phyloP scores from a whole-genome alignment of 2,329 filamentous ascomycete species.

The Cyphellophora europaea region DNA sequence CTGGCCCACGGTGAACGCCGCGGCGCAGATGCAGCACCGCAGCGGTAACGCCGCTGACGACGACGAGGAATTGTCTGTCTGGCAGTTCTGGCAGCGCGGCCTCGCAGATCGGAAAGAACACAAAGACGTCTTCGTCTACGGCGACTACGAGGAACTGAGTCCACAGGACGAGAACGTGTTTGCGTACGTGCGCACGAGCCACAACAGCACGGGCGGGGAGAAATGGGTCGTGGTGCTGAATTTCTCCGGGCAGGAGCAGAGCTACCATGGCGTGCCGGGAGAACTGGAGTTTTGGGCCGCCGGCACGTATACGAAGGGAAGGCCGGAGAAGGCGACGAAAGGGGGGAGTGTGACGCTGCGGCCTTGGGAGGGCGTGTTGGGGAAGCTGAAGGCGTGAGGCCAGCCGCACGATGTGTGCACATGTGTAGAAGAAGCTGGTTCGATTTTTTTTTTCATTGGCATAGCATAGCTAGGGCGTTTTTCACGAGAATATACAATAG shows the following conservation, averaged over 20 bases:
- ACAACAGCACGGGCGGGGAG: conserved; percentile 6
- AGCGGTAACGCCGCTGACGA: no score
- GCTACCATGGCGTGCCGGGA: conserved; percentile 15
- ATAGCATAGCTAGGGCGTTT: no score
- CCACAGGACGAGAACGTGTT: conserved; percentile 13
- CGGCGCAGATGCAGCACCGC: conserved; percentile 38
- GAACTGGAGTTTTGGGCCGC: conserved; percentile 14
- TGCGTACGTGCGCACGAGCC: conserved; percentile 12
- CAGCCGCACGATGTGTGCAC: no score
- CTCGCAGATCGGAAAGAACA: conserved; percentile 16
- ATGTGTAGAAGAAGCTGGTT: no score
- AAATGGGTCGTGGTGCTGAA: conserved; percentile 19
- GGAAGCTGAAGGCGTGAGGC: conserved; percentile 11
- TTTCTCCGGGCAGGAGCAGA: conserved; percentile 17
- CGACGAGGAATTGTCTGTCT: conserved; percentile 13
- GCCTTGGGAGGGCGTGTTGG: conserved; percentile 19
- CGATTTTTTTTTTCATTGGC: no score
- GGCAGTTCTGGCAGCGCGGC: conserved; percentile 20
- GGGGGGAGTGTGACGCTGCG: conserved; percentile 11
- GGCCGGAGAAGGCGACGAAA: conserved; percentile 11
- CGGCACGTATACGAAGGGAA: conserved; percentile 14
- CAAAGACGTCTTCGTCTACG: conserved; percentile 19
- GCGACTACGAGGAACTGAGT: conserved; percentile 16
- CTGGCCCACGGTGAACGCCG: conserved; percentile 48
- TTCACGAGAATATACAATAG: no score